Percentiles rank a stretch among this genome's conserved stretches.
phyloP scores from a whole-genome alignment of 495 filamentous ascomycete genomes.

The Pseudotulostoma volvatum region DNA sequence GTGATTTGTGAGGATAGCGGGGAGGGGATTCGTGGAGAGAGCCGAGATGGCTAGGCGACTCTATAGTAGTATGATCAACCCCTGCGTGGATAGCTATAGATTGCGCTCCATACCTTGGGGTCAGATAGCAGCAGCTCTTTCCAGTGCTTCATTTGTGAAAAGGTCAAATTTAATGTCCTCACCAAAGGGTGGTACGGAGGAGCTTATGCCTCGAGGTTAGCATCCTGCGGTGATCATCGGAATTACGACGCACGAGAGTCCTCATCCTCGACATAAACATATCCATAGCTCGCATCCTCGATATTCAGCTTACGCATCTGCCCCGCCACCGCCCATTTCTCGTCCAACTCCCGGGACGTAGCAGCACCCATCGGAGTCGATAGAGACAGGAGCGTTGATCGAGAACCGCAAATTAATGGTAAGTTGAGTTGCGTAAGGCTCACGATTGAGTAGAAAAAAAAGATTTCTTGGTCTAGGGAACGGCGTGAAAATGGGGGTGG shows the following conservation, averaged over 20 bases:
- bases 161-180: conserved; percentile 4
- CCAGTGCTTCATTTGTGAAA: conserved; percentile 9
- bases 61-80: conserved; percentile 10
- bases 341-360: neutral
- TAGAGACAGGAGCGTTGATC: too few species aligned
- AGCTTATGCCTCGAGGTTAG: neutral
- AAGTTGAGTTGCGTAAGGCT: too few species aligned
- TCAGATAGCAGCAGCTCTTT: conserved; percentile 9
- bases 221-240: neutral
- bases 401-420: too few species aligned
- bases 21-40: conserved; percentile 39
- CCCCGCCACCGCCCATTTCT: conserved; percentile 1
- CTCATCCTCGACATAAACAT: conserved; percentile 2
- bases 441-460: too few species aligned
- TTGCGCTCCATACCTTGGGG: conserved; percentile 8
- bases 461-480: too few species aligned
- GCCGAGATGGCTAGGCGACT: conserved; percentile 54
- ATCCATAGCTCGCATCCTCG: too few species aligned
- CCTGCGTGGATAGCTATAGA: neutral
- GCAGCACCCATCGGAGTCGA: conserved; percentile 4
- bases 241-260: too few species aligned
- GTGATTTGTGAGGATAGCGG: conserved; percentile 34
- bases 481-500: too few species aligned
- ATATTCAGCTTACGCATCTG: conserved; percentile 2
- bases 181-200: conserved; percentile 11